These are phyloP conservation scores for Gossypium gossypioides DNA, from an alignment of 441 rosid genomes.

Conservation along the genomic window DNA sequence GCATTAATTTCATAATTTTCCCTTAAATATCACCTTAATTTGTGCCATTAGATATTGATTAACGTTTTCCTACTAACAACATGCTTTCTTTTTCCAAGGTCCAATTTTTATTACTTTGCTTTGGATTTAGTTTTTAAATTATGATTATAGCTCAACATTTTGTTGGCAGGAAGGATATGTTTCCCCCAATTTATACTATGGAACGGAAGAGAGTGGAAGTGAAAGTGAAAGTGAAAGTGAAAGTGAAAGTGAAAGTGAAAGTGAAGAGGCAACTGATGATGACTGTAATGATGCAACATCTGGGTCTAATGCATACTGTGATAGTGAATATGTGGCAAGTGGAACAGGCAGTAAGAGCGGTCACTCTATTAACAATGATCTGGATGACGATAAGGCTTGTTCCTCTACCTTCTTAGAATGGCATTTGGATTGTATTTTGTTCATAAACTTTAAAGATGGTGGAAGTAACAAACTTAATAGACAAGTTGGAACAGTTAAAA, in stretches of 20 bases:
- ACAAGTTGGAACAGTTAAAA: background rate
- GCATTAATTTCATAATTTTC: background rate
- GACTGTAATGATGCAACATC: slow-evolving; percentile 34
- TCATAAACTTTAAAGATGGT: slow-evolving; percentile 3
- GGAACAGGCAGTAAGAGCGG: slow-evolving; percentile 40
- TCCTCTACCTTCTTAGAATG: slow-evolving; percentile 15
- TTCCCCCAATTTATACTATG: slow-evolving; percentile 73
- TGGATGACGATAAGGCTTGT: slow-evolving; percentile 31
- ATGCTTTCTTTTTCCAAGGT: background rate
- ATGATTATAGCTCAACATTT: slow-evolving; percentile 21
- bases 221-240: slow-evolving; percentile 85
- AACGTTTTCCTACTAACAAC: background rate
- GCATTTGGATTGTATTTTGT: slow-evolving; percentile 4
- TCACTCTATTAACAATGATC: slow-evolving; percentile 31
- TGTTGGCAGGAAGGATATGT: slow-evolving; percentile 63
- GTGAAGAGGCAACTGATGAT: slow-evolving; percentile 64
- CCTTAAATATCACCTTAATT: background rate
- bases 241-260: slow-evolving; percentile 73
- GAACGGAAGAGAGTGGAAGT: slow-evolving; percentile 69
- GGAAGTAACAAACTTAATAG: background rate
- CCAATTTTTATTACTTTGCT: background rate
- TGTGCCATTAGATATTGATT: background rate
- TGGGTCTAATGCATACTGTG: slow-evolving; percentile 40
- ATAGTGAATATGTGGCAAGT: slow-evolving; percentile 49
- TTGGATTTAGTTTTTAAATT: slow-evolving; percentile 9